Conservation (phyloP, 441 rosid genomes). For the Populus hybrid region DNA sequence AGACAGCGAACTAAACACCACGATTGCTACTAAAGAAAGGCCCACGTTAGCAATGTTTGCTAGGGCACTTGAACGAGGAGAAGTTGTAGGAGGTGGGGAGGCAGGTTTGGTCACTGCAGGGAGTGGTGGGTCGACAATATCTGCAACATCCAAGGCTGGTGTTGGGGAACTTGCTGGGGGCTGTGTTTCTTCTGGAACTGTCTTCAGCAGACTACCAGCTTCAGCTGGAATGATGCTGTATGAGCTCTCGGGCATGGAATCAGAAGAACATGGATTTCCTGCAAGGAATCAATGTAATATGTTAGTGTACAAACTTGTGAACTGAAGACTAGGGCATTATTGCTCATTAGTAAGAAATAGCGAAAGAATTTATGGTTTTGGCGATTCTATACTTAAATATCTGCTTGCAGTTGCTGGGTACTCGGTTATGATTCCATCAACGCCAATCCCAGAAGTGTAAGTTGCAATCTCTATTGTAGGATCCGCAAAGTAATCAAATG, state of each 20-base stretch:
- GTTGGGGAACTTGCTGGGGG: conserved; percentile 45
- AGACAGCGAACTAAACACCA: conserved; percentile 21
- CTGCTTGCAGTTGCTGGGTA: conserved; percentile 56
- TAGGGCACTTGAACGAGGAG: conserved; percentile 15
- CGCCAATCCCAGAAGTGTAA: conserved; percentile 38
- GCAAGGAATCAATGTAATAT: conserved; percentile 18
- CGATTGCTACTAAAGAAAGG: conserved; percentile 25
- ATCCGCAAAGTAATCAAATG: conserved; percentile 73
- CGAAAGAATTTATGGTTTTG: background rate
- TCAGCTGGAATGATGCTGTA: conserved; percentile 46
- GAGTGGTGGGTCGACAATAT: conserved; percentile 48
- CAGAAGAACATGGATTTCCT: conserved; percentile 57
- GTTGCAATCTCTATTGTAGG: conserved; percentile 70
- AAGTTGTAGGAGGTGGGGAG: conserved; percentile 12
- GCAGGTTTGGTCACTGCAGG: conserved; percentile 31
- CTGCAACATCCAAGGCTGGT: conserved; percentile 43
- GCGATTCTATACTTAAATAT: conserved; percentile 39
- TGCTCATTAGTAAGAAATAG: background rate
- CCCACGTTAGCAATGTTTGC: conserved; percentile 24
- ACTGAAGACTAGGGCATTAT: too few species aligned
- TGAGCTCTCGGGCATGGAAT: conserved; percentile 22
- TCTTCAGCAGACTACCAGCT: conserved; percentile 41
- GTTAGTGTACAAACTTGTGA: background rate
- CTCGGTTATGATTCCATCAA: conserved; percentile 67
- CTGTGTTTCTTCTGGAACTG: conserved; percentile 25